phyloP scores from a whole-genome alignment of 2,329 filamentous ascomycete species.

The Blastomyces gilchristii region DNA sequence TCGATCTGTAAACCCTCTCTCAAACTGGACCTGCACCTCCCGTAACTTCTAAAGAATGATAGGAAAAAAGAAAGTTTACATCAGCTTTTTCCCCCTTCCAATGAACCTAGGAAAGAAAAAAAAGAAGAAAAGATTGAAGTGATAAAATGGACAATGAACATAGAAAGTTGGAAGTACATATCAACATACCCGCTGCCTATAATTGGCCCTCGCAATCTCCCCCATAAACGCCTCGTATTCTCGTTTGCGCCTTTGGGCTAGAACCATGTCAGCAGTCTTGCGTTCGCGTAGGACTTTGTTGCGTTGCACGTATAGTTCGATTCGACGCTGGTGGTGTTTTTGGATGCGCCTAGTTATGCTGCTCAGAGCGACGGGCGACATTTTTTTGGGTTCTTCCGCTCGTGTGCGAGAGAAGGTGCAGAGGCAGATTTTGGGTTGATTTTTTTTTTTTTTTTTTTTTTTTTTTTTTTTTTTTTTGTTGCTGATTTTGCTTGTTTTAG shows the following conservation, averaged over 20 bases:
- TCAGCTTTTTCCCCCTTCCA: no score
- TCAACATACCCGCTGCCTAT: constrained; percentile 31
- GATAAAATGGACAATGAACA: neutral
- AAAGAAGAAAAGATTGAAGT: neutral
- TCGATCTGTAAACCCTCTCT: neutral
- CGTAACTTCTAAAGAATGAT: neutral
- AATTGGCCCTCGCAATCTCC: constrained; percentile 31
- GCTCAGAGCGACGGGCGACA: neutral
- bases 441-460: neutral
- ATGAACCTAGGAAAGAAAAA: no score
- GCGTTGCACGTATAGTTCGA: constrained; percentile 15
- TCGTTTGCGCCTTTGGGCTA: constrained; percentile 26
- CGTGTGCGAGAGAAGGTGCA: no score
- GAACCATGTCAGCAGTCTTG: neutral
- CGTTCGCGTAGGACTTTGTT: constrained; percentile 23
- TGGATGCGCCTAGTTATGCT: neutral
- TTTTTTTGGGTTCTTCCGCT: no score
- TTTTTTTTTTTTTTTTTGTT: neutral
- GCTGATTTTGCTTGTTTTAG: neutral
- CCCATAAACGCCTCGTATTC: constrained; percentile 34
- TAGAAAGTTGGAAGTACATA: neutral
- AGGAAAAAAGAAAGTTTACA: no score
- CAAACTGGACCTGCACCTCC: neutral
- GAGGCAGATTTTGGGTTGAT: neutral
- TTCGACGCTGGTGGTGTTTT: neutral